Evolutionary conservation across 257 asterid species (phyloP), one percentile per base, ranked within the genome.

Genomic region (Salvia miltiorrhiza): DNA sequence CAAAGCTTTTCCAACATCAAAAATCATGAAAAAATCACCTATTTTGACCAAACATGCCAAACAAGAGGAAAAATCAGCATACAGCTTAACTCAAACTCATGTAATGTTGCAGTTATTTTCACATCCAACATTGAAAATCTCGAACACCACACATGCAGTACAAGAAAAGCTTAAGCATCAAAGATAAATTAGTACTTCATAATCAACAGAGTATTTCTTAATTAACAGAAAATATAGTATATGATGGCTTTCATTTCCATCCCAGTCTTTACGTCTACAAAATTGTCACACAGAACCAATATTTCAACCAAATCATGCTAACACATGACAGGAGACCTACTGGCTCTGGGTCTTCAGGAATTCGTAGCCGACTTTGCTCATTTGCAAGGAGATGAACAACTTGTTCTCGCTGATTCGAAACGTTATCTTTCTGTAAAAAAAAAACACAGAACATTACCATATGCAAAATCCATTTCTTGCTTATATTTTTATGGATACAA

Each of bases 401-500:
- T 76, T 93, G 93, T 71, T 93, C 99, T 60, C 99, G 88, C 80
- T 93, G 99, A 82, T 90, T 93, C 39, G 97, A 86, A 75, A 90
- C 95, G 63, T 79, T 93, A 73, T 78, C 99, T 80, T 86, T 86
- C 99, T 93, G 93, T 83, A 73, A 78, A 77, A 78, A 19, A 60
- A 74, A 64, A 45, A 65, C 35, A 78, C 5, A 30, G 10, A 61
- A 44, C 23, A 7, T 45, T 43, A 28, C 12, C 60, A 66, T 33
- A 49, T 24, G 54, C 60, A 74, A 60, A 45, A 64, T 26, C 30
- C 35, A 30, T 10, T 49, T 63, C 49, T 16, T 39, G 49, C 41
- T 63, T 32, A 41, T 30, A 3, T 28, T 41, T 41, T 37, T 23
- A 30, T 20, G 56, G 30, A 54, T 13, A 24, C 23, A 30, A 21